These are phyloP conservation scores for Deinandra increscens DNA, from an alignment of 129 eudicot genomes.

Conservation along the genomic window DNA sequence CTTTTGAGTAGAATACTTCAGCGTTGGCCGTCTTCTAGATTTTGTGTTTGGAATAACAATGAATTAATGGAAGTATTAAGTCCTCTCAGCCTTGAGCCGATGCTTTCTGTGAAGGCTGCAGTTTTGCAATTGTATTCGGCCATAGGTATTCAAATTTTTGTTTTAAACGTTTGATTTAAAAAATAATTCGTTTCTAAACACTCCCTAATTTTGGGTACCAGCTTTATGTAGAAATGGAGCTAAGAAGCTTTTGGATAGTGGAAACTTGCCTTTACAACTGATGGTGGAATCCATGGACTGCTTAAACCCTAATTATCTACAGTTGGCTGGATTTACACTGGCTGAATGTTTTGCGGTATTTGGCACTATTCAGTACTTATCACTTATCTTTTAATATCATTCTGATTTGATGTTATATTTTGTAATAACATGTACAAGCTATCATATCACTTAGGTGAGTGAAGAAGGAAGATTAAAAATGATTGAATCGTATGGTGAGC, in stretches of 20 bases:
- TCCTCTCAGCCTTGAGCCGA: conserved; percentile 43
- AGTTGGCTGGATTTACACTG: conserved; percentile 59
- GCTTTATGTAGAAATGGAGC: conserved; percentile 86
- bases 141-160: conserved; percentile 51
- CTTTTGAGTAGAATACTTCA: conserved; percentile 72
- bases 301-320: conserved; percentile 40
- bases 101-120: conserved; percentile 47
- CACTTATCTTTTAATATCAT: conserved; percentile 14
- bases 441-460: conserved; percentile 40
- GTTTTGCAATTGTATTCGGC: conserved; percentile 70
- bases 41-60: conserved; percentile 60
- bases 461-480: conserved; percentile 53
- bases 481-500: conserved; percentile 49
- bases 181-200: conserved; percentile 22
- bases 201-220: conserved; percentile 44
- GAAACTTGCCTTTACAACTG: conserved; percentile 39
- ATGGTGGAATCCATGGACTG: conserved; percentile 63
- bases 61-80: conserved; percentile 42
- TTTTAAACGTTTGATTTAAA: conserved; percentile 18
- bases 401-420: background rate
- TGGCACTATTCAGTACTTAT: background rate
- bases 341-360: conserved; percentile 65
- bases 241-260: conserved; percentile 55
- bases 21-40: conserved; percentile 78
- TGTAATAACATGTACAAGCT: conserved; percentile 10